These are phyloP conservation scores for Phialemoniopsis sp. DNA, from an alignment of 2,329 filamentous ascomycete genomes.

Conservation along the genomic window DNA sequence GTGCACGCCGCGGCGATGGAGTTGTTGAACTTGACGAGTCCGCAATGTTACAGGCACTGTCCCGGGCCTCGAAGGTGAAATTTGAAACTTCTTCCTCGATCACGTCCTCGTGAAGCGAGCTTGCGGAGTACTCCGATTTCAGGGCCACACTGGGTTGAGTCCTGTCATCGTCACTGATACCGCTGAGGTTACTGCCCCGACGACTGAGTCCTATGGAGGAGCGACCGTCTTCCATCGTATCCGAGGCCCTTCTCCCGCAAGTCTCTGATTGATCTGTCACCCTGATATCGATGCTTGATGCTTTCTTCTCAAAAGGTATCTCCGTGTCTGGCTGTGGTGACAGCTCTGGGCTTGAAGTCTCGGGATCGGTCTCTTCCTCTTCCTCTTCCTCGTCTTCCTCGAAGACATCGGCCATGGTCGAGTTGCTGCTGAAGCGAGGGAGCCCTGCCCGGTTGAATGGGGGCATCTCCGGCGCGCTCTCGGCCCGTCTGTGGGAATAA, in stretches of 20 bases:
- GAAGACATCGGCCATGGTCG: conserved; percentile 82
- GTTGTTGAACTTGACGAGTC: conserved; percentile 35
- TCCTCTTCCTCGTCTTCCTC: conserved; percentile 66
- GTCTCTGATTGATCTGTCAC: conserved; percentile 8
- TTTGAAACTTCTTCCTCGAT: conserved; percentile 41
- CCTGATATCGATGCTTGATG: conserved; percentile 13
- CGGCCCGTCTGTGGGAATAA: conserved; percentile 70
- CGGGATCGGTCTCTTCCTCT: conserved; percentile 4
- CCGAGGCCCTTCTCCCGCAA: conserved; percentile 2
- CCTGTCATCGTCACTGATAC: conserved; percentile 35
- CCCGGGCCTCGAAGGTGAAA: conserved; percentile 19
- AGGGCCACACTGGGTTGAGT: conserved; percentile 29
- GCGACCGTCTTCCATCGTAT: conserved; percentile 8
- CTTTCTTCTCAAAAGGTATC: not conserved
- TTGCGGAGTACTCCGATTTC: conserved; percentile 43
- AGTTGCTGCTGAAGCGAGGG: conserved; percentile 60
- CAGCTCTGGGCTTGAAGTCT: not conserved
- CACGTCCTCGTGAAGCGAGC: conserved; percentile 47
- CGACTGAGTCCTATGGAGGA: conserved; percentile 27
- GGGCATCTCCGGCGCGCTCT: conserved; percentile 75
- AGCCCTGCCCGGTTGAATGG: conserved; percentile 67
- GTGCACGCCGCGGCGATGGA: conserved; percentile 37
- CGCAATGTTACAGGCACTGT: conserved; percentile 14
- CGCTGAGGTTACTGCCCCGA: conserved; percentile 41
- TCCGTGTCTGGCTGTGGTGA: not conserved